Conservation (phyloP, 495 filamentous ascomycete species). For the Penicillium maclennaniae region DNA sequence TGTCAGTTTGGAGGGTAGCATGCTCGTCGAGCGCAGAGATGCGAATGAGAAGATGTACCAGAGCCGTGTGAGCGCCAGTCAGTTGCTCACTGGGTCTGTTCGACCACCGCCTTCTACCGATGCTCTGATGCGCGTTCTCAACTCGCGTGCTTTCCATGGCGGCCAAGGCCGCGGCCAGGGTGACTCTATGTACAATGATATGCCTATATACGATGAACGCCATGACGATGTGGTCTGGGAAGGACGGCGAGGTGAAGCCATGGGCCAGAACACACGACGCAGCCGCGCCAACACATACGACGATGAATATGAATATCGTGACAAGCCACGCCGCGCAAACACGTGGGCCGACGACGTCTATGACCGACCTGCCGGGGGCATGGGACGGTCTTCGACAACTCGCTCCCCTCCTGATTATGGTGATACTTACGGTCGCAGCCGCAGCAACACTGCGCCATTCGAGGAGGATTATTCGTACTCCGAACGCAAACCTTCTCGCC, state of each 20-base stretch:
- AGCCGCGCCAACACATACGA: constrained; percentile 51
- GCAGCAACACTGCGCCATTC: constrained; percentile 43
- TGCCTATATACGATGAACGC: constrained; percentile 82
- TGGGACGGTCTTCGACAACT: constrained; percentile 49
- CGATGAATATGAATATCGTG: constrained; percentile 59
- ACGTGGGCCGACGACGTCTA: constrained; percentile 93
- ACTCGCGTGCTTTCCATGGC: constrained; percentile 77
- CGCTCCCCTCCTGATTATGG: constrained; percentile 42
- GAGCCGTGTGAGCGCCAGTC: constrained; percentile 69
- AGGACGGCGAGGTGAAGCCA: constrained; percentile 67
- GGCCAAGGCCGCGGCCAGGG: constrained; percentile 37
- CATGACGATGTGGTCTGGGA: constrained; percentile 96
- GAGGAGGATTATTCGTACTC: constrained; percentile 59
- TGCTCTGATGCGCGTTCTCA: constrained; percentile 78
- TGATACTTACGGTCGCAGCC: constrained; percentile 41
- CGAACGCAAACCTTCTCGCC: constrained; percentile 57
- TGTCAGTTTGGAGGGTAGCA: constrained; percentile 88
- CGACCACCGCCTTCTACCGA: constrained; percentile 77
- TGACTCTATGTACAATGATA: constrained; percentile 88
- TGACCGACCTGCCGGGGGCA: constrained; percentile 55
- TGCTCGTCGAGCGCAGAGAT: constrained; percentile 87
- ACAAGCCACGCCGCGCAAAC: constrained; percentile 61
- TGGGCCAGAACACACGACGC: constrained; percentile 66
- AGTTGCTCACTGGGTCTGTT: constrained; percentile 74
- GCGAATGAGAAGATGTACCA: constrained; percentile 96